Base-by-base conservation (phyloP, 2,329 filamentous ascomycete genomes). In the Xylariaceae sp. region DNA sequence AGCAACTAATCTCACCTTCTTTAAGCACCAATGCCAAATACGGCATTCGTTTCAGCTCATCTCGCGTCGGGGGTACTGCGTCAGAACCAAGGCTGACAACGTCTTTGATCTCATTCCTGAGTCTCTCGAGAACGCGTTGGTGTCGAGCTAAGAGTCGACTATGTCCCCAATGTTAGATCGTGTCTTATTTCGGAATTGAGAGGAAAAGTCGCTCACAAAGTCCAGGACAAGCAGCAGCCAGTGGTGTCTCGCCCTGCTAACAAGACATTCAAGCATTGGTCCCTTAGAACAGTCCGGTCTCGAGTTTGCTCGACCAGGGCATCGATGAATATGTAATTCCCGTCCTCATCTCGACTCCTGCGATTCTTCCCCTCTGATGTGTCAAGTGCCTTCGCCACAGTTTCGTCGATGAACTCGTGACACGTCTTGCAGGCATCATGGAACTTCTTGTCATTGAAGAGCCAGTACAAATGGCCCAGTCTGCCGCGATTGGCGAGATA, bases 241-340 rank as follows among this genome's bases (percentile, higher is more conserved):
- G 55, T 61, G 1, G 52, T 56, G 26, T 61, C 58, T 9, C 58
- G 26, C n/a, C 58, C 50, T 9, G 58, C 58, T 13, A 61, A 41
- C 13, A 61, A 42, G 6, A 61, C 27, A n/a, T 59, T 55, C 6
- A 61, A 33, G 15, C 41, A 33, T 26, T 58, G 52, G 23, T 50
- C 43, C 2, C 49, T 26, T 15, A 58, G 10, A 4, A 49, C 9
- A 4, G 23, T 26, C 3, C 15, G 41, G 30, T 55, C 39, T 11
- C 13, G 29, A 2, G 37, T 48, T 18, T 46, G 21, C 8, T 39
- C 23, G 11, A 35, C 50, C 9, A 60, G 42, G 20, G 41, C 57
- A 7, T 46, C 26, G 8, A 51, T 26, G 15, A 59, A 57, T 8
- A 51, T 33, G 15, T 50, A 36, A 18, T 23, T 18, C 16, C 16